These are phyloP conservation scores for Aegilops sharonensis DNA, from an alignment of 176 grass and related monocot genomes.

Conservation along the genomic window DNA sequence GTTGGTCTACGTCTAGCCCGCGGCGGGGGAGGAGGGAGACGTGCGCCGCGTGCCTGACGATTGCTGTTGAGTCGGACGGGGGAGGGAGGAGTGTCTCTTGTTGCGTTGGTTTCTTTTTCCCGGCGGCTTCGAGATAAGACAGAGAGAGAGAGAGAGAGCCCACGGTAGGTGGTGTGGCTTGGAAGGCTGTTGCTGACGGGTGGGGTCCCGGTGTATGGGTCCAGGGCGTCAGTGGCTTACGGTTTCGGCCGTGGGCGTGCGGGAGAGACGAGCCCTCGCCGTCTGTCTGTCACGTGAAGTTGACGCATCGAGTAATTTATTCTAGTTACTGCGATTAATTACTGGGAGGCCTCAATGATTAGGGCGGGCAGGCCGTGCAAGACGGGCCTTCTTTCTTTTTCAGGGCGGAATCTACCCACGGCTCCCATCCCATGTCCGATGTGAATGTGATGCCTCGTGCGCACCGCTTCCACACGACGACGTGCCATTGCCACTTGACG, in stretches of 20 bases:
- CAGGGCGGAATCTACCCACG: too few relatives aligned
- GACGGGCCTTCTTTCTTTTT: too few relatives aligned
- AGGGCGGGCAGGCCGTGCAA: too few relatives aligned
- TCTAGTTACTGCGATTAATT: too few relatives aligned
- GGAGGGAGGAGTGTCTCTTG: not conserved
- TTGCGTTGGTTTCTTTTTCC: conserved; percentile 18
- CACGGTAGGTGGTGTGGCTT: not conserved
- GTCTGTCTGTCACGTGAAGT: not conserved
- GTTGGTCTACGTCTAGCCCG: not conserved
- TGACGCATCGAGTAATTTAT: not conserved
- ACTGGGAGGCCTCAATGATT: too few relatives aligned
- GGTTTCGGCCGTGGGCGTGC: not conserved
- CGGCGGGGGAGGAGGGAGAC: conserved; percentile 2
- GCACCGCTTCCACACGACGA: too few relatives aligned
- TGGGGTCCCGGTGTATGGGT: accelerated
- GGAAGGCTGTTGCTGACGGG: not conserved
- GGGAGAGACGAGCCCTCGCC: not conserved
- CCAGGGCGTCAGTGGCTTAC: not conserved
- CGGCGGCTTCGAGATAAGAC: conserved; percentile 19
- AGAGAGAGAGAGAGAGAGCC: not conserved
- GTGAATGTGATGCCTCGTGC: too few relatives aligned
- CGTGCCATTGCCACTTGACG: too few relatives aligned
- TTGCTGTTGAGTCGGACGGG: not conserved
- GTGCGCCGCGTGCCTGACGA: not conserved
- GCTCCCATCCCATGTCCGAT: too few relatives aligned